Base-by-base conservation (phyloP, 2,329 filamentous ascomycete species). In the Magnaporthales sp. region DNA sequence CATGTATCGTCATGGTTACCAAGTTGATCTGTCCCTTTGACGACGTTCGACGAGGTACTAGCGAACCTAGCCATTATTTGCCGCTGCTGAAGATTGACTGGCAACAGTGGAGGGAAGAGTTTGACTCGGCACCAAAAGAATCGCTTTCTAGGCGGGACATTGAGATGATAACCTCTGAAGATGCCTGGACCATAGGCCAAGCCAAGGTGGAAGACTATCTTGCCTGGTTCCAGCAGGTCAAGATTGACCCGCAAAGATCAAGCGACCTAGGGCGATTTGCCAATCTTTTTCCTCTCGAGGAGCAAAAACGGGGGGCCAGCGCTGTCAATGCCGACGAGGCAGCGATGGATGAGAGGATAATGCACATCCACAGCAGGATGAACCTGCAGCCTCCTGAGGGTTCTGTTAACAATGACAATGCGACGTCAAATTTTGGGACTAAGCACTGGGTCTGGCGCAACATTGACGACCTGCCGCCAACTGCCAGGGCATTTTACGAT, bases 1-100 rank as follows among this genome's bases (percentile, higher is more conserved):
- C 88, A 4, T 79, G 92, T 3, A 76, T 97, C 3, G 80, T 97
- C 2, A 82, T 96, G 15, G 87, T 90, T 4, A 87, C 90, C 3
- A 97, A 97, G 72, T 76, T 97, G 2, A 81, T 90, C 24, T 93
- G 92, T 71, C 92, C 94, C 0, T 86, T 97, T 61, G 87, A 92
- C 72, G 79, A 80, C 26, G 72, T 82, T 13, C 75, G 80, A 65
- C 80, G 88, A 58, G 79, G 84, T 83, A 76, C 73, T 46, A 81
- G 80, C 22, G 70, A 78, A 15, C 11, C 32, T 5, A 66, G 77
- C 79, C 10, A n/a, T 26, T 89, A 91, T 67, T 84, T 87, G 1
- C 81, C 86, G 15, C 80, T 80, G 3, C 77, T 88, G n/a, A 76
- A 77, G 24, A 80, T 97, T 66, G 80, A 94, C 73, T 98, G 94